Conservation (phyloP, 2,329 filamentous ascomycete species). For the Dactylonectria macrodidyma region DNA sequence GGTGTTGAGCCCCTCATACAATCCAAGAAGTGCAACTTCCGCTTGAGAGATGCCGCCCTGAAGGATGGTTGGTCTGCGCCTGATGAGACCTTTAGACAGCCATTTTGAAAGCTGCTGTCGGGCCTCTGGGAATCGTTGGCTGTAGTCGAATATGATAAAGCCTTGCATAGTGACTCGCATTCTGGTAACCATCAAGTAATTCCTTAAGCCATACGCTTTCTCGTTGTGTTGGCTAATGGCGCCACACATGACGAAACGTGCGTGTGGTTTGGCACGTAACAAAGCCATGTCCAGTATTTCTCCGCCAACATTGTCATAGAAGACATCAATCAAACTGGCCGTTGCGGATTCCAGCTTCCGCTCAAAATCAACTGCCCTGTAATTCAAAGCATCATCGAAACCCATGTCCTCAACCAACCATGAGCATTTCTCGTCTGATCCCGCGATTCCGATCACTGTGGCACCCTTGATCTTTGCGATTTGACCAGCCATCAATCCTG, state of each 20-base stretch:
- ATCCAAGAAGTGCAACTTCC: conserved; percentile 72
- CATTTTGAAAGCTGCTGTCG: conserved; percentile 74
- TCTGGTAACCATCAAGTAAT: too few species aligned
- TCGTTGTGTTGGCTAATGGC: conserved; percentile 79
- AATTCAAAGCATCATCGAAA: conserved; percentile 7
- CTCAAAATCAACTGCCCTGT: background rate
- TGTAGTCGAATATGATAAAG: too few species aligned
- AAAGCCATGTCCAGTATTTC: conserved; percentile 79
- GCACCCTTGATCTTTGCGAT: conserved; percentile 7
- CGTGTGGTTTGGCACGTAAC: conserved; percentile 70
- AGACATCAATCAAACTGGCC: background rate
- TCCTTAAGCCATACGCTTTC: conserved; percentile 56
- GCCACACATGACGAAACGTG: conserved; percentile 81
- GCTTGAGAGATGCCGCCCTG: conserved; percentile 77
- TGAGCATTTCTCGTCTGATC: background rate
- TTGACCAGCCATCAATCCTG: conserved; percentile 1
- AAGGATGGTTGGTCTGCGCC: conserved; percentile 79
- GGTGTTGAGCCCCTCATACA: conserved; percentile 80
- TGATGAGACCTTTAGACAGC: conserved; percentile 80
- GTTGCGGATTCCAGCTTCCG: background rate
- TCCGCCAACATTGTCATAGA: conserved; percentile 67
- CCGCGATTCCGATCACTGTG: background rate
- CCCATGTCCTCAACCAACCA: background rate
- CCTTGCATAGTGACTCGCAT: too few species aligned
- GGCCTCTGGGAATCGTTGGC: conserved; percentile 63